These are phyloP conservation scores for Yueomyces sinensis DNA, from an alignment of 805 yeast species.

Conservation along the genomic window DNA sequence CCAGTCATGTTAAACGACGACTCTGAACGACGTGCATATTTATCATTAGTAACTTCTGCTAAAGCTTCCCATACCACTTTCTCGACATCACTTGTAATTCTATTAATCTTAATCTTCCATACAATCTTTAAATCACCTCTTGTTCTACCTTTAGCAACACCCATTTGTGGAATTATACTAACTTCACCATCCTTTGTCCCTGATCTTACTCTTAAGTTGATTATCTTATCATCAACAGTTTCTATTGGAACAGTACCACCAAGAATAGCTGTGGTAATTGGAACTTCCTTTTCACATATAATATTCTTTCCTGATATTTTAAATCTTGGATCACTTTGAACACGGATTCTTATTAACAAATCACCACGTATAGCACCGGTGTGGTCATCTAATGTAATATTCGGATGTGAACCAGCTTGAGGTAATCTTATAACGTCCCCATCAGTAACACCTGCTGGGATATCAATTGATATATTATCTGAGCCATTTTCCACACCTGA, in stretches of 20 bases:
- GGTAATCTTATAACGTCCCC: constrained; percentile 76
- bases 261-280: constrained; percentile 91
- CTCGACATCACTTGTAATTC: constrained; percentile 74
- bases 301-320: constrained; percentile 47
- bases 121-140: constrained; percentile 76
- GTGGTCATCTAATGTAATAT: constrained; percentile 46
- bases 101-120: constrained; percentile 54
- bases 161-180: constrained; percentile 71
- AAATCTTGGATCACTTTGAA: constrained; percentile 62
- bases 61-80: constrained; percentile 83
- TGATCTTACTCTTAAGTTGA: constrained; percentile 67
- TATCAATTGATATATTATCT: constrained; percentile 64
- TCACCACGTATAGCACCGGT: constrained; percentile 72
- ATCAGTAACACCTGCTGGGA: constrained; percentile 82
- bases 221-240: constrained; percentile 65
- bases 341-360: constrained; percentile 67
- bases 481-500: constrained; percentile 41
- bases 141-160: constrained; percentile 51
- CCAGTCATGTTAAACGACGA: background rate
- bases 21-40: constrained; percentile 52
- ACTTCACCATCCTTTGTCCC: constrained; percentile 73
- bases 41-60: constrained; percentile 82
- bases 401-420: constrained; percentile 87
- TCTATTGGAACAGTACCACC: constrained; percentile 92
- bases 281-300: constrained; percentile 52